Evolutionary conservation across 164 flowering plant genomes (phyloP).

Genomic region (Kalanchoe fedtschenkoi): DNA sequence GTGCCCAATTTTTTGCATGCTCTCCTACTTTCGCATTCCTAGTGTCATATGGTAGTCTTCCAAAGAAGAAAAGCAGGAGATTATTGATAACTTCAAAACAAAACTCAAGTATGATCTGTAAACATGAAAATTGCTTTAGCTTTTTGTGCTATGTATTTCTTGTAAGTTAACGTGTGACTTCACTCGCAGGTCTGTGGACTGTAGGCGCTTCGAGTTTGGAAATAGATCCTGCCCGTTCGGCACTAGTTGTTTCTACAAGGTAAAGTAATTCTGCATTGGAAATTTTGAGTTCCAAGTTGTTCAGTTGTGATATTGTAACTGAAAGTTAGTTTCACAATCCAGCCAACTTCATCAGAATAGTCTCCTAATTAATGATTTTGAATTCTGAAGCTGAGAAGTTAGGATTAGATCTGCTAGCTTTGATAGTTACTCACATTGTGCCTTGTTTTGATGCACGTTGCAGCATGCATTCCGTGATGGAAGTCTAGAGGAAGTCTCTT

Average conservation of each 20-base stretch:
- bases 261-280: slow-evolving; percentile 12
- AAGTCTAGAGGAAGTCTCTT: slow-evolving; percentile 60
- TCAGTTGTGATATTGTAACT: not conserved
- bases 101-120: slow-evolving; percentile 55
- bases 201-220: slow-evolving; percentile 93
- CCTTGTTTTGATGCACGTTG: slow-evolving; percentile 8
- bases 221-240: slow-evolving; percentile 91
- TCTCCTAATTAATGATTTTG: too few relatives aligned
- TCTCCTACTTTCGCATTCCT: slow-evolving; percentile 95
- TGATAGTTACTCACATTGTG: too few relatives aligned
- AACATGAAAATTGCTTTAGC: not conserved
- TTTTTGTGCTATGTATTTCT: not conserved
- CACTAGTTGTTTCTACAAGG: slow-evolving; percentile 95
- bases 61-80: slow-evolving; percentile 76
- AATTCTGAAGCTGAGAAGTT: not conserved
- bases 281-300: not conserved
- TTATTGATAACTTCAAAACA: slow-evolving; percentile 65
- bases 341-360: not conserved
- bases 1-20: slow-evolving; percentile 91
- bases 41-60: slow-evolving; percentile 86
- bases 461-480: slow-evolving; percentile 97
- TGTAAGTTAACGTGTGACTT: not conserved
- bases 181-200: slow-evolving; percentile 85
- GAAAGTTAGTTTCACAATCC: not conserved
- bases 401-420: not conserved